Evolutionary conservation across 1,139 yeast species (phyloP), one percentile per base, ranked within the genome.

Genomic region (Debaryomyces fabryi): DNA sequence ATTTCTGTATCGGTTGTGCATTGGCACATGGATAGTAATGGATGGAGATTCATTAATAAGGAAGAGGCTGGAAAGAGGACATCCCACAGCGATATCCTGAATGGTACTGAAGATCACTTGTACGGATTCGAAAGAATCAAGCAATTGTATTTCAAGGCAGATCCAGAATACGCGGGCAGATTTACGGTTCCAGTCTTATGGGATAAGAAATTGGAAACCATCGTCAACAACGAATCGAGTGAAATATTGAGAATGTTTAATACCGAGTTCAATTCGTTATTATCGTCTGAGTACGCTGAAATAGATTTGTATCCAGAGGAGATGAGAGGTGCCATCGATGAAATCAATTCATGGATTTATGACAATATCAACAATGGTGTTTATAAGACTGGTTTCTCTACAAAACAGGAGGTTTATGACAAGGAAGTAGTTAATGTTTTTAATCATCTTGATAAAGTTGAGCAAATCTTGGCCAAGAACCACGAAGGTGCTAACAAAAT

Each of bases 181-280:
- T 88, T 82, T 64, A 92, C 98, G 1, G 98, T 92, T 35, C 98
- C 98, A 1, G 88, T 91, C 1, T 75, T 92, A 58, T 92, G 96
- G 96, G 98, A 92, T 66, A 87, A 81, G 62, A 85, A 91, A 67
- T 78, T 79, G 35, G 72, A 81, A 50, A 88, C 96, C 2, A 88
- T 92, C 65, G 98, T 92, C 50, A 89, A 82, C 72, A 92, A 92
- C 64, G 98, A 92, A 68, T 85, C 95, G 51, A 75, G 93, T 32
- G 97, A 92, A 64, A 88, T 92, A 58, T 83, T 93, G 57, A 81
- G 97, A 58, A 88, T 90, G 73, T 71, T 92, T 56, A 86, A 88
- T 65, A 76, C 84, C 20, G 92, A 81, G 45, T 88, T 91, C 67
- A 82, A 85, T 57, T 52, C 72, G 25, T 50, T 82, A 35, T 65